phyloP scores from a whole-genome alignment of 2,329 filamentous ascomycete genomes.

The Drechslera avenae region DNA sequence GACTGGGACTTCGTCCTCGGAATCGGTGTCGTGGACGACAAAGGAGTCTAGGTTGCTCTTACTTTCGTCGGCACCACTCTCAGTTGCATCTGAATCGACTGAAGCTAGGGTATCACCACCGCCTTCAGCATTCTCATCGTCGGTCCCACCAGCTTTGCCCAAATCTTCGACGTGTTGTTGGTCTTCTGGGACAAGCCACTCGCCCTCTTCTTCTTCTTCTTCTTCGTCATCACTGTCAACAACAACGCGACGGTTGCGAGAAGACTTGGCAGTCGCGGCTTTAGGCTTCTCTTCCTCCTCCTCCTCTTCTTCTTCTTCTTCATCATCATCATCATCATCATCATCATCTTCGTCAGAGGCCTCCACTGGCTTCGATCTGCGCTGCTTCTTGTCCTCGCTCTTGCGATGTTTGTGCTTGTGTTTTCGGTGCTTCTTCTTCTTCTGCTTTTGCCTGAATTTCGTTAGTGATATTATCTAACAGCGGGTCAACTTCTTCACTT shows the following conservation, averaged over 20 bases:
- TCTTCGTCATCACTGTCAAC: conserved; percentile 70
- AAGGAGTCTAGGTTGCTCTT: conserved; percentile 44
- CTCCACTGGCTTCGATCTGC: conserved; percentile 29
- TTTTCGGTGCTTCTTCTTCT: conserved; percentile 55
- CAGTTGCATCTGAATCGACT: conserved; percentile 71
- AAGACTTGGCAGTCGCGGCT: conserved; percentile 16
- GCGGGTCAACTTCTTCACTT: conserved; percentile 32
- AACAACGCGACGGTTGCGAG: conserved; percentile 53
- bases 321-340: too few species aligned
- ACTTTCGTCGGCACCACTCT: conserved; percentile 57
- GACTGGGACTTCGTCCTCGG: conserved; percentile 46
- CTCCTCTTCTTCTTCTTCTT: conserved; percentile 17
- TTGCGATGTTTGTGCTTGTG: conserved; percentile 36
- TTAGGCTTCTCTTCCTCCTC: conserved; percentile 20
- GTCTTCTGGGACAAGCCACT: conserved; percentile 77
- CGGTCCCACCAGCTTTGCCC: conserved; percentile 80
- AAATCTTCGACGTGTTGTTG: conserved; percentile 66
- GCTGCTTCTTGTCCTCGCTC: conserved; percentile 43
- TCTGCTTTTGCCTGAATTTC: conserved; percentile 37
- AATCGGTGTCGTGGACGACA: conserved; percentile 45
- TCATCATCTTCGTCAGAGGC: conserved; percentile 42
- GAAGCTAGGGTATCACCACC: conserved; percentile 79
- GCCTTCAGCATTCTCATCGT: conserved; percentile 86
- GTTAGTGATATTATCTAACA: conserved; percentile 17
- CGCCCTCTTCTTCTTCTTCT: conserved; percentile 68